Evolutionary conservation across 139 green algal genomes (phyloP), one percentile per base, ranked within the genome.

Genomic region (Coelastrella sp.): DNA sequence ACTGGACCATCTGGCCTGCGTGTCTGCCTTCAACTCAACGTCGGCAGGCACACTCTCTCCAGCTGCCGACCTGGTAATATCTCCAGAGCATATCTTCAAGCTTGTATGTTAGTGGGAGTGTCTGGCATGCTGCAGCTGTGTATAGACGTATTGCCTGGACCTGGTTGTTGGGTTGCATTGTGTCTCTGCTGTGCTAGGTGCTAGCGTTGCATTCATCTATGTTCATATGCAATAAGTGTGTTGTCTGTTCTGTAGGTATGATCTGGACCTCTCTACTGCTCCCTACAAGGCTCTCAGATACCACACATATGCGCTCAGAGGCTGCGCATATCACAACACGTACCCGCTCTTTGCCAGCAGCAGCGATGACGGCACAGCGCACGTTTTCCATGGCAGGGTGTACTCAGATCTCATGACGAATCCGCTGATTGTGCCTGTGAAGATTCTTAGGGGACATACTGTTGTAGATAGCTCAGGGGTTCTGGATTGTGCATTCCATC

Each of bases 401-500:
- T 99, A 98, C 86, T 73, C 91, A 25, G 96, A 99, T 85, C 89
- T 99, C 48, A 87, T 98, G 87, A 97, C 94, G 41, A 99, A 99
- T 88, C 96, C 97, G 5, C 90, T 99, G 37, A 98, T 99, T 63
- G 97, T 99, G 38, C 97, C 97, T 2, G 90, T 98, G 59, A 94
- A 95, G 76, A 90, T 95, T 21, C 86, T 94, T 62, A 60, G 66
- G 38, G 87, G 86, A 7, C 91, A 94, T 51, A 89, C 69, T 15
- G 62, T 92, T 35, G 84, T 86, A 0, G 81, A 95, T 53, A 87
- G 77, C 50, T 64, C 79, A 40, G 97, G 97, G 0, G 95, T 98
- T 30, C 73, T 95, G 57, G 94, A 95, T 69, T 92, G 94, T 43
- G 90, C 86, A 1, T 99, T 99, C 91, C 97, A 99, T 85, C 97